Percentiles rank a stretch among this genome's conserved stretches.
Conservation (phyloP, 306 rosid genomes). For the Quercus ilex region DNA sequence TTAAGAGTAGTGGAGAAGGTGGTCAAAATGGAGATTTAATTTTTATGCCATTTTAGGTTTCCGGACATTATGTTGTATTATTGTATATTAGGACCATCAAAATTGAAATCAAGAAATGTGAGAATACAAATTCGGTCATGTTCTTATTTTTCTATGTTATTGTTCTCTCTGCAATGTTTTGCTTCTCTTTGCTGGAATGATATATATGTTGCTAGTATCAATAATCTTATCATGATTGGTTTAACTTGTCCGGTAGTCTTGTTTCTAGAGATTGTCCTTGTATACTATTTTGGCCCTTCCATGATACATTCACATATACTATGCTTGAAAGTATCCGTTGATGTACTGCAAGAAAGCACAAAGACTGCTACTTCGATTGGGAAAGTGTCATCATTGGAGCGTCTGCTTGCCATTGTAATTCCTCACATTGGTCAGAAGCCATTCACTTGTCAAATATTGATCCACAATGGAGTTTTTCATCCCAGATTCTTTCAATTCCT, state of each 20-base stretch:
- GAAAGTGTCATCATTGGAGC: conserved; percentile 69
- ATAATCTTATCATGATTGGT: not conserved
- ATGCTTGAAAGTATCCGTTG: not conserved
- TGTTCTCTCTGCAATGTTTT: too few relatives aligned
- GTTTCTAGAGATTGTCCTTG: conserved; percentile 1
- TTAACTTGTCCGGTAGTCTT: not conserved
- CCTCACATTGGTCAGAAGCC: conserved; percentile 73
- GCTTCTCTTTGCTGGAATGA: not conserved
- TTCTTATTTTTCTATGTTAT: too few relatives aligned
- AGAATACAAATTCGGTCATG: too few relatives aligned
- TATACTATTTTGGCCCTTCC: conserved; percentile 3
- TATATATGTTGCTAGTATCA: not conserved
- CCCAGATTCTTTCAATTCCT: conserved; percentile 86
- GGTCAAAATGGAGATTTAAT: too few relatives aligned
- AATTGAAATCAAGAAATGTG: too few relatives aligned
- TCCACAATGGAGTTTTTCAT: conserved; percentile 70
- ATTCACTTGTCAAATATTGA: conserved; percentile 52
- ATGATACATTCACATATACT: conserved; percentile 9
- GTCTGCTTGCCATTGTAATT: conserved; percentile 50
- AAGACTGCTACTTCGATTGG: conserved; percentile 25
- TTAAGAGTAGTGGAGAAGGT: too few relatives aligned
- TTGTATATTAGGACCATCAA: too few relatives aligned
- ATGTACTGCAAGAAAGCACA: conserved; percentile 51
- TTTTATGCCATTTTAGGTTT: too few relatives aligned
- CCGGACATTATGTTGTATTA: too few relatives aligned